phyloP scores from a whole-genome alignment of 176 grass and related monocot genomes.

The Poa pratensis region DNA sequence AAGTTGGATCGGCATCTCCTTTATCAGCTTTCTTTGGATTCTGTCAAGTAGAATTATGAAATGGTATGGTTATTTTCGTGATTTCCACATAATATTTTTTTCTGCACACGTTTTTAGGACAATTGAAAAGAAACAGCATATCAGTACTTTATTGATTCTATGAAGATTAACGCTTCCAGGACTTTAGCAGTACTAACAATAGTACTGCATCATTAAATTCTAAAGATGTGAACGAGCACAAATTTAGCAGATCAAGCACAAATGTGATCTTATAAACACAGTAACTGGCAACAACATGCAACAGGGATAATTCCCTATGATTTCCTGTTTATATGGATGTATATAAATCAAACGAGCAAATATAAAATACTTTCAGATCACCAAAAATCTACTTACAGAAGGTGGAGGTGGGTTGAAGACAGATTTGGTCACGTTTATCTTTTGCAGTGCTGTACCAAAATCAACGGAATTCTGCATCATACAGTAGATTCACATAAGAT shows the following conservation, averaged over 20 bases:
- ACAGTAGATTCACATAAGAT: slow-evolving; percentile 27
- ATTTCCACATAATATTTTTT: background rate
- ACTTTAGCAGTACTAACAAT: background rate
- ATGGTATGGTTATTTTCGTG: background rate
- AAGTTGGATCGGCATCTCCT: slow-evolving; percentile 51
- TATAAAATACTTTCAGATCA: slow-evolving; percentile 5
- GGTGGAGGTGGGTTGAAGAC: slow-evolving; percentile 73
- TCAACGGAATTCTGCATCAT: slow-evolving; percentile 66
- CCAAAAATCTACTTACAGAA: slow-evolving; percentile 53
- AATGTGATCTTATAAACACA: background rate
- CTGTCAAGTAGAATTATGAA: slow-evolving; percentile 38
- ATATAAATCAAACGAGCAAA: background rate
- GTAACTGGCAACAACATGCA: slow-evolving; percentile 20
- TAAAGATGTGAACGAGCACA: slow-evolving; percentile 1
- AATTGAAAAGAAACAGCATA: background rate
- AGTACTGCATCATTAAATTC: background rate
- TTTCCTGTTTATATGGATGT: background rate
- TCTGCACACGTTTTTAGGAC: background rate
- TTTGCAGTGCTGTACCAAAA: slow-evolving; percentile 69
- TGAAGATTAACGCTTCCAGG: background rate
- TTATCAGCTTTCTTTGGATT: slow-evolving; percentile 69
- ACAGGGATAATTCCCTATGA: slow-evolving; percentile 7
- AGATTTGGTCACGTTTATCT: slow-evolving; percentile 66
- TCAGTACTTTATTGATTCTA: background rate
- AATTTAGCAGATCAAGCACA: slow-evolving; percentile 20